Evolutionary conservation across 495 filamentous ascomycete genomes (phyloP), one percentile per base, ranked within the genome.

Genomic region (Neurospora sublineolata): DNA sequence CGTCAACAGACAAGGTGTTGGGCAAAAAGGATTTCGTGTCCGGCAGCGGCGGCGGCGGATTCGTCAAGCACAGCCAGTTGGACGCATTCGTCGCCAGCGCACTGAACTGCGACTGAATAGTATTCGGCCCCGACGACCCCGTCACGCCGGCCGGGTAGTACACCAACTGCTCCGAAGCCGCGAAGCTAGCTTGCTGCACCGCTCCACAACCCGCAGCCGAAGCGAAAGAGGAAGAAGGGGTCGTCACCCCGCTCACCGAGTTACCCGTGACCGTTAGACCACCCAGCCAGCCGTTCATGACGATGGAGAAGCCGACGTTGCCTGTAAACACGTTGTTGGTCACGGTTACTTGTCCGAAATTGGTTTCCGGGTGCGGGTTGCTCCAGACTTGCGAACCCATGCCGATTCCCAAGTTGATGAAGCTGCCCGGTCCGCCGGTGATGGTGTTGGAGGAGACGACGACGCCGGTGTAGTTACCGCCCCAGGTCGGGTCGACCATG

Each of bases 241-340:
- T 72, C 3, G 68, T 41, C 1, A 72, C 58, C n/a, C 41, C 41
- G 3, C 68, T 72, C 0, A 72, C 71, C 14, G 68, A 58, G 30
- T 74, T 74, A 14, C 73, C 73, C n/a, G 71, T 72, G 23, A 70
- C 73, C 3, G 73, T 74, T 5, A 74, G 33, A 14, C 73, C 73
- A n/a, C 41, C 68, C 20, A 42, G 37, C 70, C 71, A 74, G 27
- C 73, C 73, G 40, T 74, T 74, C 11, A 72, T 69, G 18, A 70
- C 70, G n/a, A 74, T 74, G 27, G 68, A 70, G 39, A 72, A 74
- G 8, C 73, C 73, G 20, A 74, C n/a, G 67, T 70, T 72, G 4
- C 73, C 73, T 11, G 33, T 70, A 27, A 74, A 74, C 20, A 67
- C 44, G 12, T 74, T 74, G 71, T 74, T 74, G 33, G 68, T 74